Conservation (phyloP, 2,329 filamentous ascomycete genomes). For the Ceratocystis alfenasii region DNA sequence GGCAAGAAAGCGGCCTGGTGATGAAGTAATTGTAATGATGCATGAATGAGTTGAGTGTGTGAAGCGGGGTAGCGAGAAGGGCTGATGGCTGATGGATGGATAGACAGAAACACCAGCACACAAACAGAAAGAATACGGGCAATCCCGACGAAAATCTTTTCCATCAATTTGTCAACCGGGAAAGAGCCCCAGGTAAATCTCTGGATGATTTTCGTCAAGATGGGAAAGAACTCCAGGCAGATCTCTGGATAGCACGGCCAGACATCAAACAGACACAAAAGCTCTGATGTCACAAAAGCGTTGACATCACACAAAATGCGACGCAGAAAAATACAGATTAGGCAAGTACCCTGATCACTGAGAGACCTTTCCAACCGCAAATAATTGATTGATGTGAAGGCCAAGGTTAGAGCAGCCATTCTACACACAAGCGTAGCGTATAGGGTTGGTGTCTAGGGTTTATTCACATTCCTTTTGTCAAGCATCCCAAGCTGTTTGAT, state of each 20-base stretch:
- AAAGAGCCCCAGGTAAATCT: slow-evolving; percentile 2
- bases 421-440: not conserved
- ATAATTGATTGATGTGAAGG: too few relatives aligned
- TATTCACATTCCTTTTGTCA: not conserved
- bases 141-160: not conserved
- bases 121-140: too few relatives aligned
- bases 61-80: not conserved
- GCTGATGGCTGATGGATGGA: not conserved
- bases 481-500: not conserved
- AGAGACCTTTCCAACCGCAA: too few relatives aligned
- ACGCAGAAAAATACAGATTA: not conserved
- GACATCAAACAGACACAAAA: not conserved
- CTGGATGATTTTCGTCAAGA: slow-evolving; percentile 2
- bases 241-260: not conserved
- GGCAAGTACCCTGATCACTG: too few relatives aligned
- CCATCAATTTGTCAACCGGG: not conserved
- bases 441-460: not conserved
- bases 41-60: not conserved
- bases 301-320: not conserved
- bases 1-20: not conserved
- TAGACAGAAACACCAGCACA: not conserved
- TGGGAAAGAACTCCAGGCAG: not conserved
- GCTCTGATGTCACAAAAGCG: not conserved
- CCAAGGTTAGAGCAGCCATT: not conserved
- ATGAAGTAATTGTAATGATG: not conserved